Evolutionary conservation across 164 flowering plant species (phyloP).

Genomic region (Chloranthus sessilifolius): DNA sequence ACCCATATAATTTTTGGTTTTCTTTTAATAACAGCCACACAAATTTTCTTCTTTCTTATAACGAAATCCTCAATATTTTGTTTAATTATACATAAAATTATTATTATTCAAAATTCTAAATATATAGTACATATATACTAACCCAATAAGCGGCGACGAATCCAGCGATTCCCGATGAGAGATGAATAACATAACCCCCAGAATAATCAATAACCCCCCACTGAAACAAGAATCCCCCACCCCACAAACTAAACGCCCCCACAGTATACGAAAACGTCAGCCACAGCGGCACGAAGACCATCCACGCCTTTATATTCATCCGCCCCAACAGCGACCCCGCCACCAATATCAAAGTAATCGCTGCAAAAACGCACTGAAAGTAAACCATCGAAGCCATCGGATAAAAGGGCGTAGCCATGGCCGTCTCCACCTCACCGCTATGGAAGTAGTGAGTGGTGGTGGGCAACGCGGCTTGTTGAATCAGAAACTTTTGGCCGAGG

Average conservation of each 20-base stretch:
- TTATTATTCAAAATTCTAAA: too few species aligned
- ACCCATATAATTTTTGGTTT: too few species aligned
- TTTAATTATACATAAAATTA: too few species aligned
- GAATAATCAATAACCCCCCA: conserved; percentile 21
- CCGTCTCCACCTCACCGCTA: conserved; percentile 12
- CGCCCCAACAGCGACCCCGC: conserved; percentile 17
- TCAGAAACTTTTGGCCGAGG: conserved; percentile 18
- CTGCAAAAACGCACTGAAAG: conserved; percentile 20
- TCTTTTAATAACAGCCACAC: too few species aligned
- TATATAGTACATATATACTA: too few species aligned
- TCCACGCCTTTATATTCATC: conserved; percentile 21
- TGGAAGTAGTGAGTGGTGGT: conserved; percentile 13
- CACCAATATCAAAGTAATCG: conserved; percentile 12
- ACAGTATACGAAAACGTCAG: conserved; percentile 20
- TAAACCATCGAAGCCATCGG: conserved; percentile 21
- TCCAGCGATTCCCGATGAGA: conserved; percentile 18
- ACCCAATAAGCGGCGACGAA: conserved; percentile 21
- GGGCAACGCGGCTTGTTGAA: conserved; percentile 13
- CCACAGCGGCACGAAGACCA: conserved; percentile 20
- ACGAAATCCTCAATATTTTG: too few species aligned
- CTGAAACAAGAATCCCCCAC: conserved; percentile 18
- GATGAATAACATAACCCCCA: conserved; percentile 19
- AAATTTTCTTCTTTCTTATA: too few species aligned
- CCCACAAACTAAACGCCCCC: conserved; percentile 18
- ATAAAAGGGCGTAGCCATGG: conserved; percentile 14